Evolutionary conservation across 208 protist genomes (phyloP).

Genomic region (Trypanosomatidae sp.): DNA sequence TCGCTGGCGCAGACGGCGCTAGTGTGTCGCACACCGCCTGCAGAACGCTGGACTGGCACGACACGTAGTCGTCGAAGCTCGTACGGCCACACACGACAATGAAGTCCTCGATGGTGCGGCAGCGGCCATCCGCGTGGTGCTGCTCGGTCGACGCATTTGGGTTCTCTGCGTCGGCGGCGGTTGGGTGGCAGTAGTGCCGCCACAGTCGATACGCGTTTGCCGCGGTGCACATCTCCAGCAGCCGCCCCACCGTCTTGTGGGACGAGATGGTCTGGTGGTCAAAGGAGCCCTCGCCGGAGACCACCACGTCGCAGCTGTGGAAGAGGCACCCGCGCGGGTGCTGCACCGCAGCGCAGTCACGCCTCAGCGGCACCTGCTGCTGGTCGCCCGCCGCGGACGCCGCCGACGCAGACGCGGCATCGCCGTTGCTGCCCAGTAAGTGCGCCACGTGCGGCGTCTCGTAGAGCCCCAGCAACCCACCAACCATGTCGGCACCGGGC

Average conservation of each 20-base stretch:
- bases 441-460: constrained; percentile 10
- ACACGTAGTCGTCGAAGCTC: constrained; percentile 21
- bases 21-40: constrained; percentile 22
- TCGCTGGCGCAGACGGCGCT: background rate
- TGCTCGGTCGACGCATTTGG: background rate
- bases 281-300: constrained; percentile 81
- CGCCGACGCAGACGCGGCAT: background rate
- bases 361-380: too few relatives aligned
- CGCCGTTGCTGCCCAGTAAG: background rate
- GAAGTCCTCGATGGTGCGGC: constrained; percentile 22
- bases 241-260: constrained; percentile 68
- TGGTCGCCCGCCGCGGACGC: too few relatives aligned
- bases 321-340: constrained; percentile 29
- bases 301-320: constrained; percentile 36
- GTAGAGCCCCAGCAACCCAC: constrained; percentile 39
- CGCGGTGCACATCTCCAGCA: constrained; percentile 78
- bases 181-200: constrained; percentile 11
- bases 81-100: constrained; percentile 41
- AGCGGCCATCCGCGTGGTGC: too few relatives aligned
- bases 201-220: constrained; percentile 42
- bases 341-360: too few relatives aligned
- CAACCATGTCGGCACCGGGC: constrained; percentile 62
- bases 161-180: background rate
- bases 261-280: constrained; percentile 64
- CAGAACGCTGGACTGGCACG: constrained; percentile 17